Base-by-base conservation (phyloP, 2,329 filamentous ascomycete genomes). In the Cordyceps fumosorosea region DNA sequence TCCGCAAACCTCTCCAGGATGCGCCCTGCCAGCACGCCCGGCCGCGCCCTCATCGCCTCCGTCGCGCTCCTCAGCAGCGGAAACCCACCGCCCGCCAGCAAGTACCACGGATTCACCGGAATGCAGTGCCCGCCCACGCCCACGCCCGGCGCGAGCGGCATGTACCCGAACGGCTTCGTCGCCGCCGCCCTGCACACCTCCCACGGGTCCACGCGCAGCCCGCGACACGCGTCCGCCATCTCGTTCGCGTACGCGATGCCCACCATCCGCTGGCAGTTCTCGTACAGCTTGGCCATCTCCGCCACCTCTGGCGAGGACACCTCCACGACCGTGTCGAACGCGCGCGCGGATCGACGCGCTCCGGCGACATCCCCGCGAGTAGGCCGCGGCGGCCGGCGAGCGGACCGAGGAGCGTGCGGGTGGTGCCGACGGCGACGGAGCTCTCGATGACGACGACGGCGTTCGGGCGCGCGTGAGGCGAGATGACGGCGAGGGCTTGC, bases 281-380 rank as follows among this genome's bases (percentile, higher is more conserved):
- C 81, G 66, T 83, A 84, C 14, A 84, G 71, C 70, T 84, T 84
- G 64, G 77, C 81, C 80, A 84, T 83, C 69, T 84, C 82, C 1
- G 82, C 82, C 1, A 83, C 80, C 66, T 84, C 82, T 1, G 81
- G 81, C 34, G 70, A 71, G 12, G 79, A 80, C 34, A 84, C 81
- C 0, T 77, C 74, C 7, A 83, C 73, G 6, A 84, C 72, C 0
- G 70, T 68, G 56, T 81, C 73, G 64, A 83, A 84, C 1, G 77
- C 78, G n/a, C 69, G 67, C 2, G 72, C 71, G 81, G 81, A 50
- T 83, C 81, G n/a, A 83, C 78, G 11, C 80, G 74, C 71, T 81
- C 79, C 5, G 80, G 80, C 1, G 79, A 81, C 79, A 82, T 82
- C 60, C 80, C 79, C 1, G 74, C 78, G 37, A 74, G 76, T 66